Evolutionary conservation across 345 rosid genomes (phyloP).

Genomic region (Bretschneidera sinensis): DNA sequence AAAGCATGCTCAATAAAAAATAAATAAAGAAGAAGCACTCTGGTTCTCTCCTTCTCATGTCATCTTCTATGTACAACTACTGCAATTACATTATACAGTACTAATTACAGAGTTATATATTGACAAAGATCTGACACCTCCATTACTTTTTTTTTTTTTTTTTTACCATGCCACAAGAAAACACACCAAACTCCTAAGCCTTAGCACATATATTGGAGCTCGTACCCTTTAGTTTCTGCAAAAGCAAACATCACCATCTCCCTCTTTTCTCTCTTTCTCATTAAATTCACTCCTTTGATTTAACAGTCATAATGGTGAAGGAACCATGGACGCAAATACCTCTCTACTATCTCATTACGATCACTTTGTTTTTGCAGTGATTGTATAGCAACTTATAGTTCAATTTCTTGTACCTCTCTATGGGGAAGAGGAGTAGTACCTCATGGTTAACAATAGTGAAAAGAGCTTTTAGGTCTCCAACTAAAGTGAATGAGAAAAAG

Average conservation of each 20-base stretch:
- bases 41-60: constrained; percentile 22
- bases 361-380: not conserved
- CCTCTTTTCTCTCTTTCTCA: not conserved
- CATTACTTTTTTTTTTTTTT: no score
- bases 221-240: not conserved
- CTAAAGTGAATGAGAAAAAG: constrained; percentile 53
- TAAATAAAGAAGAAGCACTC: constrained; percentile 24
- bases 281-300: not conserved
- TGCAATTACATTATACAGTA: not conserved
- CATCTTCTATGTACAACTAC: constrained; percentile 1
- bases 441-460: constrained; percentile 82
- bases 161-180: not conserved
- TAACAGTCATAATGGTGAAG: not conserved
- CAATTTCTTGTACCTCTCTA: constrained; percentile 12
- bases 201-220: not conserved
- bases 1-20: not conserved
- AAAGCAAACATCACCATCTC: not conserved
- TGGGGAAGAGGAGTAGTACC: constrained; percentile 66
- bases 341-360: not conserved
- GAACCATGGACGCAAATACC: not conserved
- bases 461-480: constrained; percentile 79
- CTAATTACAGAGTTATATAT: not conserved
- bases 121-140: not conserved
- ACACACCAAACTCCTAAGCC: not conserved
- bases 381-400: not conserved